Evolutionary conservation across 768 basidiomycete genomes (phyloP).

Genomic region (Imleria badia): DNA sequence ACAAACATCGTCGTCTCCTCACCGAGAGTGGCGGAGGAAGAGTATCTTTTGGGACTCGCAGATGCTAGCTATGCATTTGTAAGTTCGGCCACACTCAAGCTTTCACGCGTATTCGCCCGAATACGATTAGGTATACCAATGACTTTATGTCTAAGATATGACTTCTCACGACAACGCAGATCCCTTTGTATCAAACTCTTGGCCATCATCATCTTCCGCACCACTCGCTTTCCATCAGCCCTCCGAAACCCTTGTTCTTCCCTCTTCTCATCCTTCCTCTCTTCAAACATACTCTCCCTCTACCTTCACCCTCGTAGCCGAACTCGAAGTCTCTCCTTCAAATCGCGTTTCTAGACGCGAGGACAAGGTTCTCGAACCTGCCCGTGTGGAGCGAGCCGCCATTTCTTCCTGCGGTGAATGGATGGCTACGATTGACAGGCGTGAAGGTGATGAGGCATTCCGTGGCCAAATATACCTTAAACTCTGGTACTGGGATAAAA

Average conservation of each 20-base stretch:
- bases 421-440: constrained; percentile 88
- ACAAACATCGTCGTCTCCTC: constrained; percentile 62
- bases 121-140: constrained; percentile 68
- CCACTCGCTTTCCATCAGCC: constrained; percentile 77
- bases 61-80: constrained; percentile 84
- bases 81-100: constrained; percentile 65
- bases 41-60: constrained; percentile 78
- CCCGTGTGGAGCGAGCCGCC: constrained; percentile 67
- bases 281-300: constrained; percentile 85
- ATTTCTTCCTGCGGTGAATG: constrained; percentile 74
- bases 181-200: constrained; percentile 31
- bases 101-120: constrained; percentile 70
- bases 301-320: constrained; percentile 68
- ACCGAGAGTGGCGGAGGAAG: constrained; percentile 61
- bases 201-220: constrained; percentile 41
- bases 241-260: constrained; percentile 78
- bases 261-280: constrained; percentile 94
- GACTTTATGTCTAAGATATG: not conserved
- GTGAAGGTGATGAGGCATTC: constrained; percentile 65
- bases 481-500: constrained; percentile 84
- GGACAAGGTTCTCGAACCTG: constrained; percentile 71
- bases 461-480: constrained; percentile 79
- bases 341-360: constrained; percentile 86
- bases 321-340: constrained; percentile 91
- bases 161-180: constrained; percentile 27